phyloP scores from a whole-genome alignment of 169 alveolate genomes.

The Pseudocohnilembus persalinus region DNA sequence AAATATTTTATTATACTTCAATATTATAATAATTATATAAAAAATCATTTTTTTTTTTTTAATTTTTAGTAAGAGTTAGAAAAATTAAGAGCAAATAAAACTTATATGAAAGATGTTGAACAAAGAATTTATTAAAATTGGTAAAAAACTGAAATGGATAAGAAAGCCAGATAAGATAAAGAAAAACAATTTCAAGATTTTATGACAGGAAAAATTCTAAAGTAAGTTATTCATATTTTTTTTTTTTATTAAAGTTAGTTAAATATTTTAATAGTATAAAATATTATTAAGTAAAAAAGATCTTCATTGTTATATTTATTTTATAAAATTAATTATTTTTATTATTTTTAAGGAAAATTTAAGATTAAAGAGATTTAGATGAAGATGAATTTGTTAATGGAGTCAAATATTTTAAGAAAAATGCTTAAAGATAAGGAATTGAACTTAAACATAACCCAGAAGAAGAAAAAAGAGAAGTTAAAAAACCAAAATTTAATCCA shows the following conservation, averaged over 20 bases:
- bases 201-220: neutral
- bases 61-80: neutral
- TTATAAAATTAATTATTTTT: too few relatives aligned
- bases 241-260: too few relatives aligned
- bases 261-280: too few relatives aligned
- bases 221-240: too few relatives aligned
- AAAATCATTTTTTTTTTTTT: neutral
- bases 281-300: too few relatives aligned
- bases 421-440: neutral
- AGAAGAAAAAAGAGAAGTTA: neutral
- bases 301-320: too few relatives aligned
- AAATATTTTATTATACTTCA: too few relatives aligned
- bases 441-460: neutral
- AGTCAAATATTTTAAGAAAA: too few relatives aligned
- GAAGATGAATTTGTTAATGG: neutral
- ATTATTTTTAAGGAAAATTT: neutral
- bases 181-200: neutral
- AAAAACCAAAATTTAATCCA: neutral
- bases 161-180: neutral
- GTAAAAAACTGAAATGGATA: neutral
- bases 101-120: neutral
- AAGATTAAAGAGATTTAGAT: neutral
- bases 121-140: neutral
- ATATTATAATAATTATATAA: too few relatives aligned
- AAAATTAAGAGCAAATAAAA: neutral